Percentiles rank a stretch among this genome's conserved stretches.
These are phyloP conservation scores for Oryza brachyantha DNA, from an alignment of 176 grass and related monocot genomes.

Conservation along the genomic window DNA sequence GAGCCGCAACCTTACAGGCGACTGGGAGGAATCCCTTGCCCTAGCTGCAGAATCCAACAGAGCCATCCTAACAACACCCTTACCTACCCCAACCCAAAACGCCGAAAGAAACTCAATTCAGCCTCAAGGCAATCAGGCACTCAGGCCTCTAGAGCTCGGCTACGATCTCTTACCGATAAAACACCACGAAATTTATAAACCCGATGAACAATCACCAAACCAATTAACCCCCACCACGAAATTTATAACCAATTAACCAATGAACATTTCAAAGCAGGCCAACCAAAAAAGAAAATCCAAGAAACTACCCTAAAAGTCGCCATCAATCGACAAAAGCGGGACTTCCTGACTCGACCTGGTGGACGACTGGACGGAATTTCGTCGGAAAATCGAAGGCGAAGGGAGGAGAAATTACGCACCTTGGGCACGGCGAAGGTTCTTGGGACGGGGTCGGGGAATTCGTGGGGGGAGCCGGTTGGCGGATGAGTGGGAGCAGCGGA, in stretches of 20 bases:
- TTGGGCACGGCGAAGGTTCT: constrained; percentile 24
- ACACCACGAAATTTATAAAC: constrained; percentile 36
- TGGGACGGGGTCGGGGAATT: background rate
- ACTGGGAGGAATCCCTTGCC: background rate
- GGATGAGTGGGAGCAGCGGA: constrained; percentile 16
- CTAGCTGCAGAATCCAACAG: background rate
- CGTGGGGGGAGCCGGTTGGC: background rate
- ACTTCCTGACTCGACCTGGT: background rate
- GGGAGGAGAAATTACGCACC: constrained; percentile 19
- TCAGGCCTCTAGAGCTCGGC: constrained; percentile 11
- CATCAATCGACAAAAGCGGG: background rate
- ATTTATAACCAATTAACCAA: no score
- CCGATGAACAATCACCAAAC: background rate
- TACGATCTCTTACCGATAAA: background rate
- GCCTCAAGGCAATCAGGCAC: background rate
- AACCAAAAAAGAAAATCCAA: constrained; percentile 3
- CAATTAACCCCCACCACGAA: background rate
- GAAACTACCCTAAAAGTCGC: constrained; percentile 2
- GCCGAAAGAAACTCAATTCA: background rate
- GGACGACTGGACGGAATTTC: background rate
- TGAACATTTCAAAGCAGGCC: background rate
- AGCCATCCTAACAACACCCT: background rate
- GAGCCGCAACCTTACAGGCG: background rate
- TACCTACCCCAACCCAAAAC: constrained; percentile 7
- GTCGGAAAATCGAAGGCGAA: background rate